A percentile compares a stretch with the other conserved stretches of the same genome.
Evolutionary conservation across 108 stramenopile species (phyloP).

Genomic region (Pelagomonas calceolata): DNA sequence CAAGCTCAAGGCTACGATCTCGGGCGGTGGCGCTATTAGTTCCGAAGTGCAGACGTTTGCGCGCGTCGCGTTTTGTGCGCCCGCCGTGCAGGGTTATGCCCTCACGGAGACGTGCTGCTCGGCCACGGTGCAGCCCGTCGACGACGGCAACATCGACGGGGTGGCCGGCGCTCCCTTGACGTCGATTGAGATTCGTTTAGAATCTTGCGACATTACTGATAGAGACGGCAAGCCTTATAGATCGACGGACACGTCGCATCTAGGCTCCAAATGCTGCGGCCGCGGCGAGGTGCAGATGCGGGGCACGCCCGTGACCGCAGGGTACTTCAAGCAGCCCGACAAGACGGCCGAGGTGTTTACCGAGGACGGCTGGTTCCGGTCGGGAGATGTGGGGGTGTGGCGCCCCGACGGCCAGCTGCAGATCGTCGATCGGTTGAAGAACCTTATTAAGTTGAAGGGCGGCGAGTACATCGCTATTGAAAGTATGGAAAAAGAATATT

Average conservation of each 20-base stretch:
- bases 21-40: conserved; percentile 73
- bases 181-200: conserved; percentile 58
- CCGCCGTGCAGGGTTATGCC: conserved; percentile 71
- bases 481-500: conserved; percentile 68
- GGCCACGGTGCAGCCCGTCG: conserved; percentile 49
- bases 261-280: conserved; percentile 36
- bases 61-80: conserved; percentile 59
- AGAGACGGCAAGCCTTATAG: conserved; percentile 57
- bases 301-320: conserved; percentile 53
- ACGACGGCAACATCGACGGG: conserved; percentile 43
- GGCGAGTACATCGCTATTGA: conserved; percentile 83
- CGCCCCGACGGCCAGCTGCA: conserved; percentile 61
- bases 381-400: conserved; percentile 80
- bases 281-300: conserved; percentile 58
- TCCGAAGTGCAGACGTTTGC: conserved; percentile 69
- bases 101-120: conserved; percentile 74
- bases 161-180: conserved; percentile 62
- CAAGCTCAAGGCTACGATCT: conserved; percentile 53
- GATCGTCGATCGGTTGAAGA: conserved; percentile 82
- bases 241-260: conserved; percentile 38
- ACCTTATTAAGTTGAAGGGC: conserved; percentile 81
- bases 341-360: conserved; percentile 62
- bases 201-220: conserved; percentile 65
- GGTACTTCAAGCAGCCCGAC: conserved; percentile 72
- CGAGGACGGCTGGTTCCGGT: conserved; percentile 68